Percentiles rank a stretch among this genome's conserved stretches.
phyloP scores from a whole-genome alignment of 257 asterid genomes.

The Scutellaria galericulata region DNA sequence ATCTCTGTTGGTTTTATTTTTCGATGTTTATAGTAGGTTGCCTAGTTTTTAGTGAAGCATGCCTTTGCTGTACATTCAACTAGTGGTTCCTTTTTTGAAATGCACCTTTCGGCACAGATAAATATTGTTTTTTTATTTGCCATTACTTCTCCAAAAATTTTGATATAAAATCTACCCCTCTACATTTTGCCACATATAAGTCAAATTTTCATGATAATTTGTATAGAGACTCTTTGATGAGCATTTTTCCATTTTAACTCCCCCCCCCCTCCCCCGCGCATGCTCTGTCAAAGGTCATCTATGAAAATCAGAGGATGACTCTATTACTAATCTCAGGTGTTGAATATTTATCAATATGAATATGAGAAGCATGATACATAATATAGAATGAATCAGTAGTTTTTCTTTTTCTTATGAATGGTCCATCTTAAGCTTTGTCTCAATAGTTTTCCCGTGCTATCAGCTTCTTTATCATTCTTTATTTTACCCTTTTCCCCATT shows the following conservation, averaged over 20 bases:
- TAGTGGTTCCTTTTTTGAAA: constrained; percentile 10
- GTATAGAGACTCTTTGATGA: not conserved
- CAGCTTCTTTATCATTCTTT: not conserved
- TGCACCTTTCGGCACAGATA: not conserved
- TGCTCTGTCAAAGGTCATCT: constrained; percentile 1
- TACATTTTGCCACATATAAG: constrained; percentile 3
- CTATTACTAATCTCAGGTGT: not conserved
- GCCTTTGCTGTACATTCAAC: constrained; percentile 10
- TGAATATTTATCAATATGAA: constrained; percentile 5
- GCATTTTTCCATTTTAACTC: not conserved
- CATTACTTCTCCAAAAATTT: not conserved
- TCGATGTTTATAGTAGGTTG: not conserved
- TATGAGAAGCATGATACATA: not conserved
- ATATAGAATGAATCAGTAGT: constrained; percentile 19
- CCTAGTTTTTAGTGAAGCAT: constrained; percentile 8
- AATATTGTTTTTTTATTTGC: not conserved
- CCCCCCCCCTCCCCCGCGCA: not conserved
- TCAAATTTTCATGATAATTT: constrained; percentile 3
- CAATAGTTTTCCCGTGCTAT: constrained; percentile 4
- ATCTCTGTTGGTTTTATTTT: constrained; percentile 21
- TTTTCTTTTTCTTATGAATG: constrained; percentile 2
- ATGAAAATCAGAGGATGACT: not conserved
- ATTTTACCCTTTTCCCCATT: not conserved
- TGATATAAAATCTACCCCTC: not conserved
- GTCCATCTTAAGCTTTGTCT: not conserved